Conservation (phyloP, 805 yeast genomes). For the Limtongozyma cylindracea region DNA sequence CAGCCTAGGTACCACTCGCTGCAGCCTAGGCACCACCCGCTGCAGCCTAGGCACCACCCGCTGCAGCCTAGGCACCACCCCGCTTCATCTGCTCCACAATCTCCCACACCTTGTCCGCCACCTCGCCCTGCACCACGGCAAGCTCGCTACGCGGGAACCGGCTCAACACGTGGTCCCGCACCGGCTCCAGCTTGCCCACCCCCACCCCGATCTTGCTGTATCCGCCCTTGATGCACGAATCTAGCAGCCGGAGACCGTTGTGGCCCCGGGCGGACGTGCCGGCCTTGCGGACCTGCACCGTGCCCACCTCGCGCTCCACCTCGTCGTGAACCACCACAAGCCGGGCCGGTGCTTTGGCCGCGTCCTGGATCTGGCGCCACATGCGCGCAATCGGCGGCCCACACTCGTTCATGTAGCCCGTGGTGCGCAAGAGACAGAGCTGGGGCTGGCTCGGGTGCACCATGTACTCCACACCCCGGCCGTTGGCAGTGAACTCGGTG, state of each 20-base stretch:
- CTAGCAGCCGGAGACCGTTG: constrained; percentile 51
- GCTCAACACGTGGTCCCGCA: constrained; percentile 47
- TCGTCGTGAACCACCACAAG: constrained; percentile 65
- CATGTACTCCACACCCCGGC: constrained; percentile 5
- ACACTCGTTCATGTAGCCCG: constrained; percentile 45
- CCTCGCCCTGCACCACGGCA: constrained; percentile 19
- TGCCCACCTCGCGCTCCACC: constrained; percentile 38
- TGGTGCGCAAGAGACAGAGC: constrained; percentile 24
- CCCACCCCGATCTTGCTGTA: constrained; percentile 57
- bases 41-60: too few species aligned
- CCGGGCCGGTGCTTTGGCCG: constrained; percentile 5
- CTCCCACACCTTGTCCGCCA: constrained; percentile 13
- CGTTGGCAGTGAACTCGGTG: background rate
- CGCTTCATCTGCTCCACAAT: constrained; percentile 18
- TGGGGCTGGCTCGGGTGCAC: too few species aligned
- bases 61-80: too few species aligned
- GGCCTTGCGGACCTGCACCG: constrained; percentile 31
- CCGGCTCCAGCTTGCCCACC: constrained; percentile 29
- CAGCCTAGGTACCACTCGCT: too few species aligned
- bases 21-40: too few species aligned
- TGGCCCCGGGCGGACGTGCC: constrained; percentile 57
- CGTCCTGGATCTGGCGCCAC: constrained; percentile 12
- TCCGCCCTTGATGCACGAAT: constrained; percentile 15
- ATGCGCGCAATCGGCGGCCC: constrained; percentile 28
- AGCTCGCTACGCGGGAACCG: too few species aligned